Percentiles rank a stretch among this genome's conserved stretches.
Evolutionary conservation across 371 early-diverging fungal species (phyloP).

Genomic region (Rhizoclosmatium hyalinum): DNA sequence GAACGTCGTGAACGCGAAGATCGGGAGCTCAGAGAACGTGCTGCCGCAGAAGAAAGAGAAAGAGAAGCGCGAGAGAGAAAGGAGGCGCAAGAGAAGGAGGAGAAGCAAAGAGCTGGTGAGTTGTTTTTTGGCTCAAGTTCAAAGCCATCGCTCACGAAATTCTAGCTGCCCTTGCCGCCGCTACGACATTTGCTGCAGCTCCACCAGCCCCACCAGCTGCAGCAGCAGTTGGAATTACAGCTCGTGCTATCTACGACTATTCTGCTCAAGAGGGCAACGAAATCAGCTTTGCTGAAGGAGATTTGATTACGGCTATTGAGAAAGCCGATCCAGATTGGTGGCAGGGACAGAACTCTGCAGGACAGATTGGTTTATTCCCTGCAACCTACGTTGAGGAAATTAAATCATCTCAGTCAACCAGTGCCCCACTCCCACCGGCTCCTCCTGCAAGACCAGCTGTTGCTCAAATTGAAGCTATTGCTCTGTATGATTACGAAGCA

Average conservation of each 20-base stretch:
- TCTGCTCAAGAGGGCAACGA: slow-evolving; percentile 76
- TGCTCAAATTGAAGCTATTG: slow-evolving; percentile 14
- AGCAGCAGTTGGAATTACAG: slow-evolving; percentile 10
- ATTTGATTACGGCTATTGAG: slow-evolving; percentile 72
- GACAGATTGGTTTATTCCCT: slow-evolving; percentile 87
- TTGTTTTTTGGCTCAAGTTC: background rate
- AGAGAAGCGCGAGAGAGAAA: slow-evolving; percentile 42
- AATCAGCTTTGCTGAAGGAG: slow-evolving; percentile 83
- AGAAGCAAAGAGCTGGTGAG: slow-evolving; percentile 36
- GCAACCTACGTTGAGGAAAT: slow-evolving; percentile 52
- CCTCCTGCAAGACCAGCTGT: slow-evolving; percentile 12
- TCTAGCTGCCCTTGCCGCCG: slow-evolving; percentile 13
- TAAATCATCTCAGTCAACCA: background rate
- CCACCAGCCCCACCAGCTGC: background rate
- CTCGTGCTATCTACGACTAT: slow-evolving; percentile 34
- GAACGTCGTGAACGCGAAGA: slow-evolving; percentile 47
- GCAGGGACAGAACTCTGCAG: slow-evolving; percentile 81
- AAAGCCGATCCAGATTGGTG: slow-evolving; percentile 90
- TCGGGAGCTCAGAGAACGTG: slow-evolving; percentile 37
- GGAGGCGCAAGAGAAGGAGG: slow-evolving; percentile 36
- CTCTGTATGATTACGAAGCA: slow-evolving; percentile 82
- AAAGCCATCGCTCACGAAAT: background rate
- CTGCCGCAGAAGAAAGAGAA: slow-evolving; percentile 35
- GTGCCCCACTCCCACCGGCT: background rate
- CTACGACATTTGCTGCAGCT: slow-evolving; percentile 12